Base-by-base conservation (phyloP, 495 filamentous ascomycete species). In the Aspergillus egyptiacus region DNA sequence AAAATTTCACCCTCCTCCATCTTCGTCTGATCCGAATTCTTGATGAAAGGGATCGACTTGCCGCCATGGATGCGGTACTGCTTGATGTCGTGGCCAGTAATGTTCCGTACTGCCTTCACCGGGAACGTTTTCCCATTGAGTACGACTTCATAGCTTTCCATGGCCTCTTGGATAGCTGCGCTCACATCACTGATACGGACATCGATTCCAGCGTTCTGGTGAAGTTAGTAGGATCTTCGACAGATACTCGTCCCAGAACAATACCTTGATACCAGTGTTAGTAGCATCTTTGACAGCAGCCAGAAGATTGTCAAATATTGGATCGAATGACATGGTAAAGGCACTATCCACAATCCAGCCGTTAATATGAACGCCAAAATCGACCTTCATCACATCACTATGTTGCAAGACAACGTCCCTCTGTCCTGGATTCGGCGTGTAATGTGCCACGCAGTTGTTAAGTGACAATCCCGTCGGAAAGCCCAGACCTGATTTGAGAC, bases 1-100 rank as follows among this genome's bases (percentile, higher is more conserved):
- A 82, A 84, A 5, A 75, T 69, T 51, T 84, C 81, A 8, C 80
- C 79, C 49, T 81, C 80, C 58, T 83, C 80, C 80, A 84, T 84
- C 65, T 81, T 82, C 7, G 74, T 78, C 51, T 74, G 76, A 48
- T 76, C 71, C 11, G 66, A 64, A 27, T 69, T 77, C 58, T 80
- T 83, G 46, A 83, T 64, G 57, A 83, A 82, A 3, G 81, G 81
- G 18, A 84, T 70, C 33, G 69, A 76, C 49, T 84, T 84, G 1
- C 74, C 76, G 7, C 76, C 79, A 52, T 84, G 81, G 46, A 84
- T 82, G 19, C 62, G 69, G 46, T 81, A 82, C 4, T 66, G 78
- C 3, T 67, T 62, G 50, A 84, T 84, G 39, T 79, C 75, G 57
- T 84, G 81, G 0, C 81, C 81, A 41, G 69, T 76, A 19, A 84